Evolutionary conservation across 768 basidiomycete genomes (phyloP).

Genomic region (Porphyrellus cyaneotinctus): DNA sequence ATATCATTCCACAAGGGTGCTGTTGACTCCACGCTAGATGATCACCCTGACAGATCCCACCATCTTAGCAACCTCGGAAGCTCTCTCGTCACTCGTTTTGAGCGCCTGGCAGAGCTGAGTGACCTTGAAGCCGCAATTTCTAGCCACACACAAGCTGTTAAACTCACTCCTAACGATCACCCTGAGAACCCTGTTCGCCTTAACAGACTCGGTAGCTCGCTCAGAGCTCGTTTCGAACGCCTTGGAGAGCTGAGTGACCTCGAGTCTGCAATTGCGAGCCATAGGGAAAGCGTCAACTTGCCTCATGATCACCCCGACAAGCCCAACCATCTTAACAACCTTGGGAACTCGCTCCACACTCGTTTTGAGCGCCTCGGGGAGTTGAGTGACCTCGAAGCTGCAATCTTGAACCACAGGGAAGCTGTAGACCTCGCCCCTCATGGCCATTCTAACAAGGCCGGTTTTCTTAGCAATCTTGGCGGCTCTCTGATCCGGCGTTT

Average conservation of each 20-base stretch:
- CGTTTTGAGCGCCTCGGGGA: not conserved
- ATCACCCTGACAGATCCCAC: not conserved
- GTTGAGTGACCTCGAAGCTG: not conserved
- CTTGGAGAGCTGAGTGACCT: not conserved
- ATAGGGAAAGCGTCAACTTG: not conserved
- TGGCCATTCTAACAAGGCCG: too few relatives aligned
- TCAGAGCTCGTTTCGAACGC: not conserved
- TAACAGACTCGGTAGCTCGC: not conserved
- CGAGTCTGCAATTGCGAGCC: not conserved
- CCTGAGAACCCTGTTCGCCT: not conserved
- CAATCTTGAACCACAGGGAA: too few relatives aligned
- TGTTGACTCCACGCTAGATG: not conserved
- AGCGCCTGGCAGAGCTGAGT: not conserved
- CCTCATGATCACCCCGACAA: not conserved
- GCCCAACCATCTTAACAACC: not conserved
- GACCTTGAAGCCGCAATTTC: conserved; percentile 3
- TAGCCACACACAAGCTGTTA: not conserved
- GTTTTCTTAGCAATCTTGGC: too few relatives aligned
- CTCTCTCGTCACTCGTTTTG: not conserved
- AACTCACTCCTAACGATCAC: not conserved
- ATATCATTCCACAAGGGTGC: not conserved
- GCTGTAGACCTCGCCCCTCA: too few relatives aligned
- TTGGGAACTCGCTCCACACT: not conserved
- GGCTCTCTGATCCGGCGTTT: too few relatives aligned
- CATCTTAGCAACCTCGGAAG: not conserved